Evolutionary conservation across 306 rosid genomes (phyloP).

Genomic region (Carpinus fangiana): DNA sequence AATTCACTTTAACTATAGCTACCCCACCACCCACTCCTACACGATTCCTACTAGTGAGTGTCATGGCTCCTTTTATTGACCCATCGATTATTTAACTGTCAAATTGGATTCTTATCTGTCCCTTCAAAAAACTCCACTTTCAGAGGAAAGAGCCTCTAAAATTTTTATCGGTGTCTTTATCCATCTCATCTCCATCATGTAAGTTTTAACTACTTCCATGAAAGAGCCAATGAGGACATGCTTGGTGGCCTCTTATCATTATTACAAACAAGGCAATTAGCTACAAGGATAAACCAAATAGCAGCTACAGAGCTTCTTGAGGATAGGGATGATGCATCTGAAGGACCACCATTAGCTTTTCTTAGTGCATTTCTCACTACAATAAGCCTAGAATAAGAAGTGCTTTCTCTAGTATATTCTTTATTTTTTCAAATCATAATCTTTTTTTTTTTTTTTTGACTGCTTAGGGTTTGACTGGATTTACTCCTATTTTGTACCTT

Average conservation of each 20-base stretch:
- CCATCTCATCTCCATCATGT: constrained; percentile 8
- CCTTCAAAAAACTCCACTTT: not conserved
- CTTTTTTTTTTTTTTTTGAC: not conserved
- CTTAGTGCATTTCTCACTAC: not conserved
- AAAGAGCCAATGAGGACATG: not conserved
- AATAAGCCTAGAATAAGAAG: not conserved
- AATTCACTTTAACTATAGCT: not conserved
- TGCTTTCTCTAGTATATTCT: not conserved
- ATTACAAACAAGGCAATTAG: not conserved
- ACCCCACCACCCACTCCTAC: constrained; percentile 9
- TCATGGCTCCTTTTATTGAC: not conserved
- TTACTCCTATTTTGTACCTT: not conserved
- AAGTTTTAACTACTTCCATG: constrained; percentile 9
- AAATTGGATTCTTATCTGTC: constrained; percentile 3
- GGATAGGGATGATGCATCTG: not conserved
- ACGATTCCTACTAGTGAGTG: not conserved
- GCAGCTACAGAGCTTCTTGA: not conserved
- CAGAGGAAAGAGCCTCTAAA: not conserved
- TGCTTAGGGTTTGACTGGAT: not conserved
- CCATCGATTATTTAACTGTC: constrained; percentile 1
- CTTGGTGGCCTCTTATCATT: not conserved
- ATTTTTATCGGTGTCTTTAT: not conserved
- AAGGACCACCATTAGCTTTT: not conserved
- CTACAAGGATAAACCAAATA: not conserved
- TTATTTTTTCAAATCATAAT: not conserved